Conservation (phyloP, 2,329 filamentous ascomycete genomes). For the Zasmidium citrigriseum region DNA sequence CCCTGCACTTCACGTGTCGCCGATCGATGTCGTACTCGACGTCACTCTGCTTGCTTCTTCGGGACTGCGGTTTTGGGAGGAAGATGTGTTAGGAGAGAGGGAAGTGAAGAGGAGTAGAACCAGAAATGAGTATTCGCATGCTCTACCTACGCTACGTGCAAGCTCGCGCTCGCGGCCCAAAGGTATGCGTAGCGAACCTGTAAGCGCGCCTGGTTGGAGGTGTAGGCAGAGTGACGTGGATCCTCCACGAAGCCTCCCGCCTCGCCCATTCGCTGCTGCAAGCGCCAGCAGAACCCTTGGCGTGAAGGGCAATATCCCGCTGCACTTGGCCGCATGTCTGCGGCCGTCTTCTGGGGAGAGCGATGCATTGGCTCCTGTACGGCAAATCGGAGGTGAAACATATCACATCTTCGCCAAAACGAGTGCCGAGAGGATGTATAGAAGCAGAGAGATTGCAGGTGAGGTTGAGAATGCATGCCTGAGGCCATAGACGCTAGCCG, state of each 20-base stretch:
- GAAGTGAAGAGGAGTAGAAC: not conserved
- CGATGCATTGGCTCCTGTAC: not conserved
- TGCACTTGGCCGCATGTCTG: not conserved
- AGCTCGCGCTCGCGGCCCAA: conserved; percentile 3
- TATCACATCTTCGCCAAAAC: too few species aligned
- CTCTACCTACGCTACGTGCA: conserved; percentile 1
- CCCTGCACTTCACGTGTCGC: conserved; percentile 6
- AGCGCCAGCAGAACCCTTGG: conserved; percentile 2
- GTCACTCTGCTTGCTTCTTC: not conserved
- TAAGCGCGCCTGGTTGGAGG: not conserved
- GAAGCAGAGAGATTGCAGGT: too few species aligned
- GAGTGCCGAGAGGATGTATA: too few species aligned
- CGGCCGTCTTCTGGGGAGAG: not conserved
- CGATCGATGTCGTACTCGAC: not conserved
- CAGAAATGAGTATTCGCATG: not conserved
- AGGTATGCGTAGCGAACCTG: conserved; percentile 1
- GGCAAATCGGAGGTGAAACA: not conserved
- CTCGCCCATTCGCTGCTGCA: not conserved
- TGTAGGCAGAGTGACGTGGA: conserved; percentile 5
- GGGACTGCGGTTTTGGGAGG: not conserved
- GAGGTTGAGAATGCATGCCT: too few species aligned
- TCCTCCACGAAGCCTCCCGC: not conserved
- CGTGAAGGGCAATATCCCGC: not conserved
- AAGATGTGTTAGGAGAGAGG: not conserved
- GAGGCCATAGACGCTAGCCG: too few species aligned